phyloP scores from a whole-genome alignment of 2,329 filamentous ascomycete species.

The Aspergillus ibericus region DNA sequence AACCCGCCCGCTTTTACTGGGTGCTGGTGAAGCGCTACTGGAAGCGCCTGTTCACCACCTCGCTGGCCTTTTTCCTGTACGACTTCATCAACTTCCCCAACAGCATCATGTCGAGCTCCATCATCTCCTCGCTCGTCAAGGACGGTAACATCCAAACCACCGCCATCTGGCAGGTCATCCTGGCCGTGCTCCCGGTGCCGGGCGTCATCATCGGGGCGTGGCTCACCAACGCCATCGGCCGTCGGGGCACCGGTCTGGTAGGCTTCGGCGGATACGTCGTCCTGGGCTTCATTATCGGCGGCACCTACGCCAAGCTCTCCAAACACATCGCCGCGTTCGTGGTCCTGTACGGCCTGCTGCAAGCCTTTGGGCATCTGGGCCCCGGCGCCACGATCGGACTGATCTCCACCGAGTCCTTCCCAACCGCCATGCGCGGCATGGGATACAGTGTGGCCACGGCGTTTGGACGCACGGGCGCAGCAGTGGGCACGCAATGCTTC shows the following conservation, averaged over 20 bases:
- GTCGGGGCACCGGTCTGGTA: conserved; percentile 31
- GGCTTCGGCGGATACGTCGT: conserved; percentile 32
- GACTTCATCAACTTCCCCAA: conserved; percentile 43
- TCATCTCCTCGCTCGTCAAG: conserved; percentile 34
- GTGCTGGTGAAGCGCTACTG: conserved; percentile 30
- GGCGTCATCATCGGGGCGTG: conserved; percentile 36
- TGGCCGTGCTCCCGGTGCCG: conserved; percentile 34
- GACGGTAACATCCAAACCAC: conserved; percentile 34
- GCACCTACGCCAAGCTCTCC: conserved; percentile 27
- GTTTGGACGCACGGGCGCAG: conserved; percentile 37
- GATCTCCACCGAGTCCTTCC: conserved; percentile 34
- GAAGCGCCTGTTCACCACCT: conserved; percentile 31
- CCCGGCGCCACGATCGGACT: conserved; percentile 37
- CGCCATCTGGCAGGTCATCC: conserved; percentile 38
- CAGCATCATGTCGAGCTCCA: conserved; percentile 37
- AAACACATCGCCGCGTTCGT: conserved; percentile 34
- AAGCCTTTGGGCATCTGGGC: conserved; percentile 36
- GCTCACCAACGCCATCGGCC: conserved; percentile 34
- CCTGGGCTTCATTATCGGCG: conserved; percentile 35
- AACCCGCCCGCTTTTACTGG: conserved; percentile 25
- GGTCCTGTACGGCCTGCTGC: conserved; percentile 35
- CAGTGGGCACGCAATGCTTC: conserved; percentile 37
- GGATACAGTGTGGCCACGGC: conserved; percentile 35
- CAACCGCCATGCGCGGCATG: conserved; percentile 35
- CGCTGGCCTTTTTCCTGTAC: conserved; percentile 38